A percentile compares a stretch with the other conserved stretches of the same genome.
Conservation (phyloP, 257 asterid genomes). For the Solanum bulbocastanum region DNA sequence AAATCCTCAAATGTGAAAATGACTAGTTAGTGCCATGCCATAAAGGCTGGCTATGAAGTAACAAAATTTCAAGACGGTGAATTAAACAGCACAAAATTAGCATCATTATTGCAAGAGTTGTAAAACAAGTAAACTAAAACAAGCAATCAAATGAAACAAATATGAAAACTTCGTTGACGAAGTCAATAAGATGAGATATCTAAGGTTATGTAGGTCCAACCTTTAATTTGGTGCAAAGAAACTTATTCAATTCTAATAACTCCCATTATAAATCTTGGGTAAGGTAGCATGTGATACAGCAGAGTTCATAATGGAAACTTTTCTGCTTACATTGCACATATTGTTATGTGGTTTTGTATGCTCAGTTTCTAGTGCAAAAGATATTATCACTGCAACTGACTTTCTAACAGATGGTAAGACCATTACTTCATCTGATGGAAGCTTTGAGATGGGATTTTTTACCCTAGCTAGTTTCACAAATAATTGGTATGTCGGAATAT, state of each 20-base stretch:
- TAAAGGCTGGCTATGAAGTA: not conserved
- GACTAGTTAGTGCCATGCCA: not conserved
- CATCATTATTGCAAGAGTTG: too few relatives aligned
- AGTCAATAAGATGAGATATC: not conserved
- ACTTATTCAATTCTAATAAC: too few relatives aligned
- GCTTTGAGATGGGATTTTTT: not conserved
- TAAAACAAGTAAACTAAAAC: too few relatives aligned
- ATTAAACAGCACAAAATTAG: not conserved
- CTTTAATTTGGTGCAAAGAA: too few relatives aligned
- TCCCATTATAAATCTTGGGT: too few relatives aligned
- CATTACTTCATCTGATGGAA: constrained; percentile 8
- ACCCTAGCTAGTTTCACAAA: not conserved
- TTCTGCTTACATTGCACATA: not conserved
- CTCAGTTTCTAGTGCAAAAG: not conserved
- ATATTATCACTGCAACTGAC: not conserved
- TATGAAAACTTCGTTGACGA: too few relatives aligned
- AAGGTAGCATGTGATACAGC: not conserved
- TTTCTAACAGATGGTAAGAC: constrained; percentile 11
- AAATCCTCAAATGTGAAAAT: not conserved
- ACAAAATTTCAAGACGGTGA: not conserved
- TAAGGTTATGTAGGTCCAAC: too few relatives aligned
- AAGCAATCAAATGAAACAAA: too few relatives aligned
- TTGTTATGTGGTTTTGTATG: not conserved
- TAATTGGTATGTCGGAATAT: not conserved
- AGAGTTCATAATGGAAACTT: not conserved